Conservation (phyloP, 1,139 yeast genomes). For the Debaryomycetaceae sp. region DNA sequence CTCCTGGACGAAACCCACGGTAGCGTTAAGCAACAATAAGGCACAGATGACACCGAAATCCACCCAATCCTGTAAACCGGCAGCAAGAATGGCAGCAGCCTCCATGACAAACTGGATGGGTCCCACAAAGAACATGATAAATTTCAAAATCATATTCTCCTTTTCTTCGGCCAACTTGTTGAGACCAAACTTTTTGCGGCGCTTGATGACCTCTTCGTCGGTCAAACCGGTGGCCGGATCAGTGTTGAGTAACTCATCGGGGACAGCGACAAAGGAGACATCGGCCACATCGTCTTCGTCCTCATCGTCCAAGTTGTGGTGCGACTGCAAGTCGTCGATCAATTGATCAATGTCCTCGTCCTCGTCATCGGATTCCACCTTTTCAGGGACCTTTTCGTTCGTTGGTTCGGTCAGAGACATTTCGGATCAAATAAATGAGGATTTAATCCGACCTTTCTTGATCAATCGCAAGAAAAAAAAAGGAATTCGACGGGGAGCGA, state of each 20-base stretch:
- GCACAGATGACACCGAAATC: slow-evolving; percentile 98
- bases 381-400: slow-evolving; percentile 35
- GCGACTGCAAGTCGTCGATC: slow-evolving; percentile 81
- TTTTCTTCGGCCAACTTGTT: slow-evolving; percentile 93
- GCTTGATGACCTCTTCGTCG: slow-evolving; percentile 68
- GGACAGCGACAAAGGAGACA: slow-evolving; percentile 54
- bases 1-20: slow-evolving; percentile 95
- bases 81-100: slow-evolving; percentile 95
- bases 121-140: slow-evolving; percentile 89
- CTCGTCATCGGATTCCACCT: slow-evolving; percentile 46
- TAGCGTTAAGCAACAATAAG: slow-evolving; percentile 77
- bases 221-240: slow-evolving; percentile 76
- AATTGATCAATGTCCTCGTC: slow-evolving; percentile 86
- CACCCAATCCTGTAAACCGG: slow-evolving; percentile 98
- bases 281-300: slow-evolving; percentile 43
- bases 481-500: too few species aligned
- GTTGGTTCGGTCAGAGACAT: slow-evolving; percentile 45
- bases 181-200: slow-evolving; percentile 90
- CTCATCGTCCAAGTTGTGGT: slow-evolving; percentile 40
- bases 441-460: too few species aligned
- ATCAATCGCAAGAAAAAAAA: too few species aligned
- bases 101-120: slow-evolving; percentile 99
- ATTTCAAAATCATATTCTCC: slow-evolving; percentile 75
- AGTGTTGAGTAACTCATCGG: slow-evolving; percentile 83
- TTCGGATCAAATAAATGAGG: slow-evolving; percentile 4